Evolutionary conservation across 2,329 filamentous ascomycete species (phyloP).

Genomic region (Stachybotrys chartarum): DNA sequence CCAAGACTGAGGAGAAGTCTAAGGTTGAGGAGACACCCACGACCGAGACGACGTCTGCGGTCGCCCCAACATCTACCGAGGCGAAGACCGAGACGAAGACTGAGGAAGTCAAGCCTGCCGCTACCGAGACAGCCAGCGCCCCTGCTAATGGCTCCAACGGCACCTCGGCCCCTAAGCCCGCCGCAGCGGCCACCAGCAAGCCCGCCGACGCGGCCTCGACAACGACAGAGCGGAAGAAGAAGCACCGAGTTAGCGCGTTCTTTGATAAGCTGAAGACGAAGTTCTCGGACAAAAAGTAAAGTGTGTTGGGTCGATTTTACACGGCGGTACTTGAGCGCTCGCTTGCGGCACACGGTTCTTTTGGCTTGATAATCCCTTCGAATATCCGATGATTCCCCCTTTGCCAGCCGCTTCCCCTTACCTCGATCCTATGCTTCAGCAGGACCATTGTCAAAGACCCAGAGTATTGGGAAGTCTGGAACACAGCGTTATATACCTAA

Average conservation of each 20-base stretch:
- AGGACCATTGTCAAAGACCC: not conserved
- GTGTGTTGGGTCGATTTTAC: not conserved
- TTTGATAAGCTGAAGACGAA: slow-evolving; percentile 51
- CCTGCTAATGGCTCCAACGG: slow-evolving; percentile 13
- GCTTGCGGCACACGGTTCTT: slow-evolving; percentile 11
- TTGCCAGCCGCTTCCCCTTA: slow-evolving; percentile 7
- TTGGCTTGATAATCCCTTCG: slow-evolving; percentile 25
- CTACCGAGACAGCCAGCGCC: slow-evolving; percentile 13
- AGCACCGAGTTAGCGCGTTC: slow-evolving; percentile 55
- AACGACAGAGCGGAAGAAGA: slow-evolving; percentile 56
- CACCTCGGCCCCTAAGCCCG: slow-evolving; percentile 10
- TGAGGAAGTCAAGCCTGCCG: slow-evolving; percentile 7
- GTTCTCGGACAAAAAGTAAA: slow-evolving; percentile 25
- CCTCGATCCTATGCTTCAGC: not conserved
- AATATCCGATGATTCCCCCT: slow-evolving; percentile 33
- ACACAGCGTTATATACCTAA: slow-evolving; percentile 27
- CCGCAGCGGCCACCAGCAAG: slow-evolving; percentile 8
- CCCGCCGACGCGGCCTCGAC: slow-evolving; percentile 16
- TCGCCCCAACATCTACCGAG: no score
- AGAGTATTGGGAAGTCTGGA: slow-evolving; percentile 15
- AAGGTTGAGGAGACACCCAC: slow-evolving; percentile 1
- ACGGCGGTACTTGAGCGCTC: not conserved
- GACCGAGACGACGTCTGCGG: slow-evolving; percentile 7
- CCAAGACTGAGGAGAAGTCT: slow-evolving; percentile 4
- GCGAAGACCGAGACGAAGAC: slow-evolving; percentile 2